Evolutionary conservation across 2,329 filamentous ascomycete genomes (phyloP).

Genomic region (Coniochaeta sp.): DNA sequence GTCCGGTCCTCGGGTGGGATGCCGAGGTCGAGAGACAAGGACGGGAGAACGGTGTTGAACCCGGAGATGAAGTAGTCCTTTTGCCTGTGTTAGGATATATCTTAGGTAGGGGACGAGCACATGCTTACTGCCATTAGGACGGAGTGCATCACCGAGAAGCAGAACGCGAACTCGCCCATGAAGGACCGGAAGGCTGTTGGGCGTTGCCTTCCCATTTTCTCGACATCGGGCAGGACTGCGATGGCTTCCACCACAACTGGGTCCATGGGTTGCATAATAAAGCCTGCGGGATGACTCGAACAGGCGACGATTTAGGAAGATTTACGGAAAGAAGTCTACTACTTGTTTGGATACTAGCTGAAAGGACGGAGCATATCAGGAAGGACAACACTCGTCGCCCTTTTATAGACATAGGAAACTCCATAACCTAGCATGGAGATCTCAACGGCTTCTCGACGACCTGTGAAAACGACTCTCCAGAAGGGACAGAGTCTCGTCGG

Average conservation of each 20-base stretch:
- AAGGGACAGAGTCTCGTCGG: background rate
- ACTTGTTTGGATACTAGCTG: background rate
- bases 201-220: background rate
- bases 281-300: background rate
- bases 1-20: slow-evolving; percentile 46
- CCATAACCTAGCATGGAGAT: background rate
- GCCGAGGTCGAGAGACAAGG: slow-evolving; percentile 41
- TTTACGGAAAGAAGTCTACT: background rate
- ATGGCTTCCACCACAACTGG: background rate
- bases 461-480: background rate
- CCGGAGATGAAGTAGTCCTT: slow-evolving; percentile 57
- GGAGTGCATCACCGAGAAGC: background rate
- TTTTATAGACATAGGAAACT: background rate
- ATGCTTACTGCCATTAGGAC: background rate
- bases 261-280: background rate
- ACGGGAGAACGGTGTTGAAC: slow-evolving; percentile 28
- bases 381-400: background rate
- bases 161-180: background rate
- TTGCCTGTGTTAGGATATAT: background rate
- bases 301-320: no score
- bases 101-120: background rate
- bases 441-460: background rate
- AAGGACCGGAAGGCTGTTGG: background rate
- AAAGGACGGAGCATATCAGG: background rate
- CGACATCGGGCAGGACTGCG: background rate